Evolutionary conservation across 148 eudicot genomes (phyloP), one percentile per base, ranked within the genome.

Genomic region (Rhododendron vialii): DNA sequence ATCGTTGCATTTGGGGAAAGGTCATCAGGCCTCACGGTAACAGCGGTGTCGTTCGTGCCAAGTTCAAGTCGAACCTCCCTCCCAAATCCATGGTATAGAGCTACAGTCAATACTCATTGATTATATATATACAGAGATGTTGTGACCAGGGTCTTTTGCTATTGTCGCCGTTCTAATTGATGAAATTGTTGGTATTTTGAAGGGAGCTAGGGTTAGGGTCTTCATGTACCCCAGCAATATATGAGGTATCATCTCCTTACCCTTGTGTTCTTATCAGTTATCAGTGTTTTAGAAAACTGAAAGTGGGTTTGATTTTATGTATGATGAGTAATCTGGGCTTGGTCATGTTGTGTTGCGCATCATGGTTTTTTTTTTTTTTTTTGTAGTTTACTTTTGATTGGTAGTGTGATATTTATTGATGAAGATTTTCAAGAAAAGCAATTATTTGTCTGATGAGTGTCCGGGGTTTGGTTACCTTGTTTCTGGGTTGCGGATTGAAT

Each of bases 181-280:
- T 71, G 38, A 71, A 69, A 78, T 36, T 33, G 20, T 45, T 61
- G 35, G 77, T 35, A 28, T 48, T 36, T 89, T 84, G 84, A 63
- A 91, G 92, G 93, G 93, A 20, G 87, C 90, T 43, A 83, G 88
- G 73, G 90, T 91, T 78, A 87, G 93, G 77, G 93, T 91, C 41
- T 86, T 91, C 84, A 91, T 91, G 92, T 91, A 90, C 85, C 93
- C 92, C 3, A 91, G 92, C 93, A 90, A 89, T 80, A 91, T 91
- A 11, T 91, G 81, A 90, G 91, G 91, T 88, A 87, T 1, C 20
- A 73, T 12, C 33, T 63, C 71, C 71, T 63, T 63, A 8, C 55
- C 15, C 55, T 51, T 11, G 55, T 51, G 9, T 7, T 65, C 55
- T 51, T 65, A 1, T 26, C 11, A n/a, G 14, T 65, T 65, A 0